Conservation (phyloP, 1,139 yeast genomes). For the Hansenula lynferdii region DNA sequence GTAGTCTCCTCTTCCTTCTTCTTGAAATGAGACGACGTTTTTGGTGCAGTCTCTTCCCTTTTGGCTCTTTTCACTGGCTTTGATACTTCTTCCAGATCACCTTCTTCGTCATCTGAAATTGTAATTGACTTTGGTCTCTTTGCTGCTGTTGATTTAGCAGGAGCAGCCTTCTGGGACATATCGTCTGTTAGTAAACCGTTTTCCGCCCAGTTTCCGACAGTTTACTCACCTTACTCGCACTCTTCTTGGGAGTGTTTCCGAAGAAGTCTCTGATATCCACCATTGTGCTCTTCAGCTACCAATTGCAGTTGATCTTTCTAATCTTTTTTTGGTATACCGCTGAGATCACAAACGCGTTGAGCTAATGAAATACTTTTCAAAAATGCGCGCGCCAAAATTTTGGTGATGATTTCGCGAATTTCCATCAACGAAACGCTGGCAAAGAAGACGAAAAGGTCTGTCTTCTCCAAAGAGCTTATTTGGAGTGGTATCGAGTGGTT, state of each 20-base stretch:
- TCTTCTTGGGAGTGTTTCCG: constrained; percentile 14
- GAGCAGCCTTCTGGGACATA: constrained; percentile 1
- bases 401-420: too few species aligned
- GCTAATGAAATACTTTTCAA: not conserved
- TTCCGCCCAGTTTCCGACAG: too few species aligned
- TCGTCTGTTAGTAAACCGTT: not conserved
- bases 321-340: too few species aligned
- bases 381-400: not conserved
- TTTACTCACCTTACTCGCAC: constrained; percentile 11
- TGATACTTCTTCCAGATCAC: constrained; percentile 12
- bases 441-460: too few species aligned
- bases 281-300: too few species aligned
- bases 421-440: too few species aligned
- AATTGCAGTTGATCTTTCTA: too few species aligned
- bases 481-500: too few species aligned
- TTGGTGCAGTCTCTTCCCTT: constrained; percentile 2
- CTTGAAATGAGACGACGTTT: constrained; percentile 1
- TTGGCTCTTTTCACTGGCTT: constrained; percentile 11
- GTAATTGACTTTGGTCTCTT: constrained; percentile 9
- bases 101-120: constrained; percentile 23
- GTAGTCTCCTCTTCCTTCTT: not conserved
- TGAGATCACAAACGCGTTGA: too few species aligned
- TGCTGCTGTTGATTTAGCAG: constrained; percentile 9
- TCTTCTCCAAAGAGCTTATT: too few species aligned
- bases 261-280: constrained; percentile 39